Conservation (phyloP, 2,329 filamentous ascomycete species). For the Pyrenochaeta sp. region DNA sequence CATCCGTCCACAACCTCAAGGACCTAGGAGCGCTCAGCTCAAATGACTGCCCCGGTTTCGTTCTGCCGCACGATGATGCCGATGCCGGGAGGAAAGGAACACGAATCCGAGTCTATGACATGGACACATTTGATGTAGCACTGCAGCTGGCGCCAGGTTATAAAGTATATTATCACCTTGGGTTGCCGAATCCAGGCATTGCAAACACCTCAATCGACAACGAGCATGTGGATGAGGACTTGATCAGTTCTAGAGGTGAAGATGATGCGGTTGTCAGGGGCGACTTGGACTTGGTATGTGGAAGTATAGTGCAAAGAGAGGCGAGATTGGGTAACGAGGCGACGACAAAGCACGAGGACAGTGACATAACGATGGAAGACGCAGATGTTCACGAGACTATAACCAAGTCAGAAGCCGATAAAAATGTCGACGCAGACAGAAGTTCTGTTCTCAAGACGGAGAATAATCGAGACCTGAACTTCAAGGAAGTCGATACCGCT, state of each 20-base stretch:
- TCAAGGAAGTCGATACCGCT: neutral
- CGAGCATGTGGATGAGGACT: conserved; percentile 5
- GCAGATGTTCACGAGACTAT: neutral
- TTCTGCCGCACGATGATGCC: conserved; percentile 19
- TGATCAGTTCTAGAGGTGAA: neutral
- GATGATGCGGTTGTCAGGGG: neutral
- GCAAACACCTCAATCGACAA: neutral
- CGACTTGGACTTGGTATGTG: too few relatives aligned
- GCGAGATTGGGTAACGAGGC: too few relatives aligned
- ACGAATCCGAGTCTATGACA: conserved; percentile 40
- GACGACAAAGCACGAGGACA: neutral
- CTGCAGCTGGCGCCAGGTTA: conserved; percentile 34
- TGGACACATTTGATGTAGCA: conserved; percentile 46
- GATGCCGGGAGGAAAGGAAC: conserved; percentile 32
- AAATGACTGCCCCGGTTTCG: conserved; percentile 32
- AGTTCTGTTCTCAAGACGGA: neutral
- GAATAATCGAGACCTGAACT: neutral
- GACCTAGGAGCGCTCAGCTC: conserved; percentile 24
- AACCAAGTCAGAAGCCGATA: neutral
- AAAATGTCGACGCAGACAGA: neutral
- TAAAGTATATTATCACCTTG: conserved; percentile 17
- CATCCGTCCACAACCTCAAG: conserved; percentile 27
- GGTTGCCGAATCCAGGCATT: neutral
- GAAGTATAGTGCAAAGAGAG: too few relatives aligned
- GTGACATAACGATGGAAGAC: conserved; percentile 6